Evolutionary conservation across 768 basidiomycete species (phyloP).

Genomic region (Mycena polygramma): DNA sequence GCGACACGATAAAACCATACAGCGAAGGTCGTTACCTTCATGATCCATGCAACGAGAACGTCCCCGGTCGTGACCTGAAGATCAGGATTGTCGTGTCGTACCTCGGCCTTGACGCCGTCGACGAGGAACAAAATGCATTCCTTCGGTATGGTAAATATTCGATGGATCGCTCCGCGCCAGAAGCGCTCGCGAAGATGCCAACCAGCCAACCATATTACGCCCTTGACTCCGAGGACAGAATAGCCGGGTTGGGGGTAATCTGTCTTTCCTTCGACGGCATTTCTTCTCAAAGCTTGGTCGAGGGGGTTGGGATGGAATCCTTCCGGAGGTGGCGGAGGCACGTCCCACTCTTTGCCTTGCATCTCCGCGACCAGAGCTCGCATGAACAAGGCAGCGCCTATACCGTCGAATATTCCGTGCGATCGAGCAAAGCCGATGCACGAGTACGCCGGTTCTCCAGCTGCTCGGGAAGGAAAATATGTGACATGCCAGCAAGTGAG

Average conservation of each 20-base stretch:
- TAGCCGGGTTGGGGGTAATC: constrained; percentile 37
- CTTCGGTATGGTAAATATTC: constrained; percentile 51
- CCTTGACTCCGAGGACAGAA: constrained; percentile 45
- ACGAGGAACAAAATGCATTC: constrained; percentile 46
- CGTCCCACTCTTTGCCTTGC: constrained; percentile 51
- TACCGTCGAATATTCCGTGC: constrained; percentile 59
- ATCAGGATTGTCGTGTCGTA: constrained; percentile 37
- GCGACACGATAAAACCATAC: neutral
- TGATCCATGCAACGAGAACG: constrained; percentile 56
- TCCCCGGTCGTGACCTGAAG: constrained; percentile 52
- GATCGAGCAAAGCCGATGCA: constrained; percentile 58
- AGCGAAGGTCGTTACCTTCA: constrained; percentile 46
- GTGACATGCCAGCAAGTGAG: constrained; percentile 61
- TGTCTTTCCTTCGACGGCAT: constrained; percentile 6
- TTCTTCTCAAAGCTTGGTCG: constrained; percentile 45
- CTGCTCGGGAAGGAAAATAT: constrained; percentile 50
- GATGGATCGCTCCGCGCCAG: constrained; percentile 53
- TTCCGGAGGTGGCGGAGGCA: constrained; percentile 49
- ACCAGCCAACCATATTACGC: constrained; percentile 47
- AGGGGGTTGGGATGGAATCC: constrained; percentile 52
- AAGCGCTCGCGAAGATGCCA: constrained; percentile 53
- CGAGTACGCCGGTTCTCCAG: constrained; percentile 47
- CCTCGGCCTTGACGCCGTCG: constrained; percentile 44
- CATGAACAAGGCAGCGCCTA: constrained; percentile 53
- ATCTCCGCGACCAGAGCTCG: constrained; percentile 56